These are phyloP conservation scores for Diaporthe nobilis DNA, from an alignment of 2,329 filamentous ascomycete genomes.

Conservation along the genomic window DNA sequence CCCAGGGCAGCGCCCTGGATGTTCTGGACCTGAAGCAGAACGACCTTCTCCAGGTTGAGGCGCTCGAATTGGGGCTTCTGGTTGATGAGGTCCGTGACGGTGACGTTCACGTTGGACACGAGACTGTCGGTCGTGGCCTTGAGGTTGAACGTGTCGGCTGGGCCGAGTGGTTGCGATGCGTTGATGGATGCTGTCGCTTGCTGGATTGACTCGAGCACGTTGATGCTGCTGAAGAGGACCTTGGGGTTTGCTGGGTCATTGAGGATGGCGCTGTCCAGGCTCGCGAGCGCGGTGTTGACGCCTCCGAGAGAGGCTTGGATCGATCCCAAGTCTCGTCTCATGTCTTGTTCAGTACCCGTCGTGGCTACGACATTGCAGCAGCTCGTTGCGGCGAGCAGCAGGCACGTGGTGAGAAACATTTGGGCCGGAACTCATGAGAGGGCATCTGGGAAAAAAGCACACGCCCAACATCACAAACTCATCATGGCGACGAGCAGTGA, in stretches of 20 bases:
- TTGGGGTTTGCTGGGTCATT: background rate
- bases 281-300: slow-evolving; percentile 13
- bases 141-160: background rate
- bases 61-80: slow-evolving; percentile 62
- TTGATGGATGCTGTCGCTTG: slow-evolving; percentile 8
- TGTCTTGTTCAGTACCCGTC: background rate
- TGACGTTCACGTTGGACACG: slow-evolving; percentile 20
- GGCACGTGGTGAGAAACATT: slow-evolving; percentile 11
- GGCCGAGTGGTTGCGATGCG: background rate
- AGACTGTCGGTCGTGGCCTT: slow-evolving; percentile 20
- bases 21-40: slow-evolving; percentile 84
- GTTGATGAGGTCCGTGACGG: slow-evolving; percentile 65
- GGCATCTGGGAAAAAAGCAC: background rate
- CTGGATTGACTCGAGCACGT: background rate
- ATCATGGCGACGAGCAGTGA: background rate
- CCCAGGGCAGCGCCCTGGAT: slow-evolving; percentile 84
- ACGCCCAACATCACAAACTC: background rate
- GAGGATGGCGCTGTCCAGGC: slow-evolving; percentile 15
- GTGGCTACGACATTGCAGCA: background rate
- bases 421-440: background rate
- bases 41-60: slow-evolving; percentile 82
- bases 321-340: slow-evolving; percentile 3
- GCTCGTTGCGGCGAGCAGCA: slow-evolving; percentile 18
- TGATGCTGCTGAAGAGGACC: slow-evolving; percentile 5
- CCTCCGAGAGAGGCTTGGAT: background rate